These are phyloP conservation scores for Trichothecium sympodiale DNA, from an alignment of 2,329 filamentous ascomycete genomes.

Conservation along the genomic window DNA sequence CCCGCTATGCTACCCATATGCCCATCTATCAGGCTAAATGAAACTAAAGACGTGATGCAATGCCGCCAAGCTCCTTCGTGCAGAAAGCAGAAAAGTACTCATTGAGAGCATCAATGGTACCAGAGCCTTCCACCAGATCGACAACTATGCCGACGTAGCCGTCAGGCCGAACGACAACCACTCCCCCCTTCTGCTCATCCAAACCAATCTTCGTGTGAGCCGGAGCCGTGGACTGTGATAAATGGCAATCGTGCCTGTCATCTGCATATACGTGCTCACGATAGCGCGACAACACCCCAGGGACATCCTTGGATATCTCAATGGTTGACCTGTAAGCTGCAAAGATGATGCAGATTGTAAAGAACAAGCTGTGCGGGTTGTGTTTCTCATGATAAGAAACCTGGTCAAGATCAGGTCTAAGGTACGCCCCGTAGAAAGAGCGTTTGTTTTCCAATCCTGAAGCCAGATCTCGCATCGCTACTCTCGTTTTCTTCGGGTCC, in stretches of 20 bases:
- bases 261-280: slow-evolving; percentile 78
- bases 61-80: slow-evolving; percentile 42
- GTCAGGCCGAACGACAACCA: slow-evolving; percentile 7
- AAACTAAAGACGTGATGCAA: slow-evolving; percentile 8
- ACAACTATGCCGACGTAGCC: slow-evolving; percentile 67
- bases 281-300: slow-evolving; percentile 61
- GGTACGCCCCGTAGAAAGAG: slow-evolving; percentile 63
- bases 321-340: slow-evolving; percentile 56
- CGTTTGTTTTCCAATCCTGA: slow-evolving; percentile 49
- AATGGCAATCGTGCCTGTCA: slow-evolving; percentile 62
- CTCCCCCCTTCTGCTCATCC: slow-evolving; percentile 40
- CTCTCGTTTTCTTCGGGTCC: slow-evolving; percentile 42
- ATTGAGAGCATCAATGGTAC: slow-evolving; percentile 73
- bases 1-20: not conserved
- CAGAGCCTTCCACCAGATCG: slow-evolving; percentile 61
- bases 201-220: slow-evolving; percentile 85
- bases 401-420: slow-evolving; percentile 45
- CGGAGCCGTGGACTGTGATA: slow-evolving; percentile 58
- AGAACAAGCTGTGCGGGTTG: slow-evolving; percentile 77
- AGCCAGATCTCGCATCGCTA: slow-evolving; percentile 61
- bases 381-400: slow-evolving; percentile 70
- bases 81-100: slow-evolving; percentile 69
- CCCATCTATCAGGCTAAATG: not conserved
- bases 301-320: slow-evolving; percentile 62
- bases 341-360: slow-evolving; percentile 68